Evolutionary conservation across 176 grass and related monocot species (phyloP).

Genomic region (Carex cristatella): DNA sequence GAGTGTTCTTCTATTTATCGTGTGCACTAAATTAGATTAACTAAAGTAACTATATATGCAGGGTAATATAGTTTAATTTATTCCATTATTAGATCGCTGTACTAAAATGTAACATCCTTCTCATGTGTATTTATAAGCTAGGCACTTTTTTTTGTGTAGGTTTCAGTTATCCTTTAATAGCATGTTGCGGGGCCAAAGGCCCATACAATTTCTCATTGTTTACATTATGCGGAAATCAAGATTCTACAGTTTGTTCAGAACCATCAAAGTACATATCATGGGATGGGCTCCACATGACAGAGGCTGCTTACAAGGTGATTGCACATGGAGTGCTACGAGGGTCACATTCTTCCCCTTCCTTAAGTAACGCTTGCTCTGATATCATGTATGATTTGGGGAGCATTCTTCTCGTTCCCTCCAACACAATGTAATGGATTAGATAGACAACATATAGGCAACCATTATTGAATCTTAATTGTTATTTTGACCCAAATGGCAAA

Average conservation of each 20-base stretch:
- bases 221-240: constrained; percentile 37
- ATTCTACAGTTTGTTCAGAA: constrained; percentile 45
- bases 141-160: constrained; percentile 19
- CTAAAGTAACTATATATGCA: background rate
- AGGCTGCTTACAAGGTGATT: constrained; percentile 62
- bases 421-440: background rate
- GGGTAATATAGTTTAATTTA: background rate
- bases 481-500: background rate
- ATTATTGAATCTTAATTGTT: too few relatives aligned
- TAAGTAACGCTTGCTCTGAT: constrained; percentile 26
- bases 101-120: background rate
- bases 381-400: background rate
- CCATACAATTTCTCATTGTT: constrained; percentile 34
- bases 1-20: background rate
- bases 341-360: constrained; percentile 37
- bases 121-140: too few relatives aligned
- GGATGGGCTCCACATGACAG: constrained; percentile 73
- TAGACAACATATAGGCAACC: background rate
- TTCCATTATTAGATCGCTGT: background rate
- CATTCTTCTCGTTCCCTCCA: background rate
- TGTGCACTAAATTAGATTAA: background rate
- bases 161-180: constrained; percentile 44
- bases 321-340: constrained; percentile 51
- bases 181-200: constrained; percentile 65
- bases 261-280: constrained; percentile 63